phyloP scores from a whole-genome alignment of 2,329 filamentous ascomycete genomes.

The Fusarium luffae region DNA sequence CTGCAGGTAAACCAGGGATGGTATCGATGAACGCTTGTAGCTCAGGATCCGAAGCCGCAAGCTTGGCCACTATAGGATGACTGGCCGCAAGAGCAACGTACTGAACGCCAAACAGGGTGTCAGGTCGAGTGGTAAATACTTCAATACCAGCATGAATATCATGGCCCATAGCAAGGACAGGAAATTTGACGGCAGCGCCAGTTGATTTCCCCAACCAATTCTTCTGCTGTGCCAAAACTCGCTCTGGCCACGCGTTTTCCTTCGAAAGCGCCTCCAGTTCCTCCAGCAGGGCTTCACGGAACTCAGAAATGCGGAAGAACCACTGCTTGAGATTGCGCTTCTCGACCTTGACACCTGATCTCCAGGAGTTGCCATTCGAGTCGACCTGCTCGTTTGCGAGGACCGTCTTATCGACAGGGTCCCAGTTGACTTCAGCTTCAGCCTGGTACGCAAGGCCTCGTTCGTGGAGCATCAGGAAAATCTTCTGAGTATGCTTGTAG shows the following conservation, averaged over 20 bases:
- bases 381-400: conserved; percentile 96
- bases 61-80: conserved; percentile 73
- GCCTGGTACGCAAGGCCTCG: conserved; percentile 84
- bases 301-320: conserved; percentile 88
- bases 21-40: conserved; percentile 76
- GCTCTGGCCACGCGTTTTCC: conserved; percentile 80
- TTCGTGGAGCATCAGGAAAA: conserved; percentile 82
- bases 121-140: conserved; percentile 85
- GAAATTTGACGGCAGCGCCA: conserved; percentile 79
- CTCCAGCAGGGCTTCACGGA: conserved; percentile 76
- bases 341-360: conserved; percentile 86
- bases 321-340: conserved; percentile 84
- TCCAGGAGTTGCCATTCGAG: conserved; percentile 84
- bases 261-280: conserved; percentile 75
- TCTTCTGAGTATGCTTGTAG: conserved; percentile 88
- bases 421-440: conserved; percentile 88
- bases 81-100: conserved; percentile 82
- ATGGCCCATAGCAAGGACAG: conserved; percentile 60
- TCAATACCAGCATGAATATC: conserved; percentile 64
- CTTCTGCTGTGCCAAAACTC: conserved; percentile 83
- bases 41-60: conserved; percentile 69
- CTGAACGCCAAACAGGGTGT: conserved; percentile 88
- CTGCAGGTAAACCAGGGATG: conserved; percentile 64
- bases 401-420: conserved; percentile 89
- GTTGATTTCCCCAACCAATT: conserved; percentile 88